These are phyloP conservation scores for Lotmaria passim DNA, from an alignment of 208 protist species.

Conservation along the genomic window DNA sequence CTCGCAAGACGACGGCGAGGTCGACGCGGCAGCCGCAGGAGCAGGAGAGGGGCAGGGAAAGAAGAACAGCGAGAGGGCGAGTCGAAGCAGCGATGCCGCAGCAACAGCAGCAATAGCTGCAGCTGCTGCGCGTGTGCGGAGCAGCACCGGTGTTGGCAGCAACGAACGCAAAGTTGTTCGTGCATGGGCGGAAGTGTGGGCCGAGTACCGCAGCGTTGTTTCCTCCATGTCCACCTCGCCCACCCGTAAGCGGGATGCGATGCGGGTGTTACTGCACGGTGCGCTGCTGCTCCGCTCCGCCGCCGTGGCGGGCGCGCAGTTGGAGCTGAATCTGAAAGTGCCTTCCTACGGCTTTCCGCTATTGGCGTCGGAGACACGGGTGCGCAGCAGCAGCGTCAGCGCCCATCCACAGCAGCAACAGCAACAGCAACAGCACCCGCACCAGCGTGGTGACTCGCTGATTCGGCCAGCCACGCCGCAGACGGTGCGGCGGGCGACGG, in stretches of 20 bases:
- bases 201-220: conserved; percentile 75
- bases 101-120: conserved; percentile 2
- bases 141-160: conserved; percentile 31
- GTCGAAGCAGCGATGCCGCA: conserved; percentile 4
- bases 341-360: conserved; percentile 85
- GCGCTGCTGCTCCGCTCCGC: conserved; percentile 78
- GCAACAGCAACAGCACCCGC: not conserved
- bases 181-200: conserved; percentile 88
- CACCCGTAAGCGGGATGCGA: conserved; percentile 70
- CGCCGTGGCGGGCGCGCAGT: conserved; percentile 64
- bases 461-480: conserved; percentile 56
- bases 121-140: conserved; percentile 24
- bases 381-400: conserved; percentile 34
- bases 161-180: conserved; percentile 68
- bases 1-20: too few relatives aligned
- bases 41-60: too few relatives aligned
- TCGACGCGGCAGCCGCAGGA: too few relatives aligned
- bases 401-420: not conserved
- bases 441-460: conserved; percentile 21
- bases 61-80: not conserved
- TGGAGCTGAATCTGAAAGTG: conserved; percentile 79
- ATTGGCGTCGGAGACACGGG: conserved; percentile 62
- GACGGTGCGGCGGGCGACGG: conserved; percentile 66
- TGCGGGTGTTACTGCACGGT: conserved; percentile 83
- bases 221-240: conserved; percentile 65